A percentile compares a stretch with the other conserved stretches of the same genome.
These are phyloP conservation scores for Penicillium hordei DNA, from an alignment of 2,329 filamentous ascomycete species.

Conservation along the genomic window DNA sequence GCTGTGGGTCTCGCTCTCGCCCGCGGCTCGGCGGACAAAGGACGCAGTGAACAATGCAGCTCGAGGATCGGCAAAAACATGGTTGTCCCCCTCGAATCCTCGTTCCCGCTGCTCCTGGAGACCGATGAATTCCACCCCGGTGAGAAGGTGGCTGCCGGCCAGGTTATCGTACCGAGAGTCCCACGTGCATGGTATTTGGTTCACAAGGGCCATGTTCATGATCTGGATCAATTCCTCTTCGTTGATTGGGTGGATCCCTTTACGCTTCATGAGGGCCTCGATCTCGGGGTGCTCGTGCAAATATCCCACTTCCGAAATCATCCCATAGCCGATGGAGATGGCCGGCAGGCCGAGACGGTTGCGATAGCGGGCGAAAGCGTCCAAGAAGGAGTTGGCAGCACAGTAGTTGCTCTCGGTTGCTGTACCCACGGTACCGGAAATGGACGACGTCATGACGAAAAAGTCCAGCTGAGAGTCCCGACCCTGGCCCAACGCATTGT, in stretches of 20 bases:
- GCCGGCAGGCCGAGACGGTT: conserved; percentile 32
- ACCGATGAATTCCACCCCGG: neutral
- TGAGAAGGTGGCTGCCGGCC: conserved; percentile 5
- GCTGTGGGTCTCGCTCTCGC: neutral
- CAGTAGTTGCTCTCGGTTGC: conserved; percentile 37
- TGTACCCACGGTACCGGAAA: conserved; percentile 33
- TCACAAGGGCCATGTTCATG: conserved; percentile 4
- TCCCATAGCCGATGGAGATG: conserved; percentile 33
- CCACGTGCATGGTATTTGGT: neutral
- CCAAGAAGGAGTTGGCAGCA: conserved; percentile 37
- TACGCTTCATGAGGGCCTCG: conserved; percentile 36
- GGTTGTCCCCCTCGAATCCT: conserved; percentile 11
- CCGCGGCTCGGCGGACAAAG: neutral
- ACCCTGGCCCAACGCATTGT: conserved; percentile 34
- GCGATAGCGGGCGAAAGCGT: conserved; percentile 33
- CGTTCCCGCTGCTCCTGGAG: neutral
- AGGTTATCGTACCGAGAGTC: neutral
- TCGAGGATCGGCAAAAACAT: conserved; percentile 6
- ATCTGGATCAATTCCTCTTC: conserved; percentile 35
- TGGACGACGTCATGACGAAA: conserved; percentile 30
- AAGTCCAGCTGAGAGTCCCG: conserved; percentile 29
- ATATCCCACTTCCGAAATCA: conserved; percentile 41
- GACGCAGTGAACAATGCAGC: conserved; percentile 1
- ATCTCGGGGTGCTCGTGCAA: conserved; percentile 37
- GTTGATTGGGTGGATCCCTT: conserved; percentile 38